Evolutionary conservation across 495 filamentous ascomycete genomes (phyloP), one percentile per base, ranked within the genome.

Genomic region (Acidiella bohemica): DNA sequence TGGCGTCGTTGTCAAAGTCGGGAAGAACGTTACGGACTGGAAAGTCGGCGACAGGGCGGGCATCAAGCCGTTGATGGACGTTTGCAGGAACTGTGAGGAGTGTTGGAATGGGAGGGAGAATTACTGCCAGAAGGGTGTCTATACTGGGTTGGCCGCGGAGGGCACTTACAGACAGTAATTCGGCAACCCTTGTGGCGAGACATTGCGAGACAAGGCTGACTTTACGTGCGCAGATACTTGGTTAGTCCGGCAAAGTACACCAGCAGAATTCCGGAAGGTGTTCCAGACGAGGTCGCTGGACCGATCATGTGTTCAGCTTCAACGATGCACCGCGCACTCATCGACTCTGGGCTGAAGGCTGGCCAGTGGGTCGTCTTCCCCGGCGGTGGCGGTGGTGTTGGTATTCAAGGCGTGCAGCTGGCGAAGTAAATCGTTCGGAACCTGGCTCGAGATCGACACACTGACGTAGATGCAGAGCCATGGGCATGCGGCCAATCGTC

Each of bases 31-130:
- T 20, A 71, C 63, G 42, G 65, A 58, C 26, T 67, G 73, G 44
- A 67, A 72, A 32, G 42, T 71, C 3, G 76, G 76, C 17, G 72
- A 77, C 48, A 60, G 73, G 12, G 75, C 64, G 4, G 75, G 75
- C 9, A 61, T 72, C 41, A 76, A 73, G 44, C 75, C 70, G 22
- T 54, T 73, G 14, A 57, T 60, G 42, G 61, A 71, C 50, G 64
- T 65, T 9, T 76, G 72, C 41, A 64, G 67, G 3, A 44, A 53
- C 29, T 75, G 73, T 53, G 56, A 62, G 28, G 46, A 59, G 16
- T 75, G 70, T 53, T 56, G 59, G 47, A 50, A 51, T 17, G 55
- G 53, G 14, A 49, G 54, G 21, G 48, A 62, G 46, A 55, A 54
- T 44, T 61, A 61, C 44, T 63, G 60, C 41, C 35, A 48, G 17